A percentile compares a stretch with the other conserved stretches of the same genome.
phyloP scores from a whole-genome alignment of 306 rosid genomes.

The Argentina anserina region DNA sequence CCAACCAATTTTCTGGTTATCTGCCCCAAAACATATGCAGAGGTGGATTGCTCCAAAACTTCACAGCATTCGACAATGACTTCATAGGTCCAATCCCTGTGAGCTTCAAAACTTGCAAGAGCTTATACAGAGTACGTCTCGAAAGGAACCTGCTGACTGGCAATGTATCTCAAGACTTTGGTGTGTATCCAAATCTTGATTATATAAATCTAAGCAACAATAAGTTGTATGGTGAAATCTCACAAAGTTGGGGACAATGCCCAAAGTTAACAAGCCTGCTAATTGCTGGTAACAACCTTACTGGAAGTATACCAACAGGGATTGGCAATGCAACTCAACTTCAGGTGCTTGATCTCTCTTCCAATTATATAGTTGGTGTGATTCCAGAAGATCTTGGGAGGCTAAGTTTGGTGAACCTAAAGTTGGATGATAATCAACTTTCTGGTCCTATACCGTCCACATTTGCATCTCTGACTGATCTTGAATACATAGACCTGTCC shows the following conservation, averaged over 20 bases:
- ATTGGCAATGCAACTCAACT: background rate
- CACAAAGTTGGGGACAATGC: conserved; percentile 2
- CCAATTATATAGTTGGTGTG: background rate
- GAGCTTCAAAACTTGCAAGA: conserved; percentile 10
- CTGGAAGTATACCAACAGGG: background rate
- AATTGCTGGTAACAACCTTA: background rate
- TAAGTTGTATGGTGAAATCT: conserved; percentile 8
- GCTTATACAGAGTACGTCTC: conserved; percentile 1
- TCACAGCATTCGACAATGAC: background rate
- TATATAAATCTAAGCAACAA: background rate
- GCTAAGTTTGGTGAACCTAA: background rate
- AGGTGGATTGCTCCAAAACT: background rate
- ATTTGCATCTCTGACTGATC: background rate
- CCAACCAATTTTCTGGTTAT: conserved; percentile 8
- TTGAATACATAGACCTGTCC: conserved; percentile 10
- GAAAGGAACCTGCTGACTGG: background rate
- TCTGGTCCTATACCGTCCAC: conserved; percentile 2
- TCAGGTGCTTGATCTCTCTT: background rate
- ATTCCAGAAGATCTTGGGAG: conserved; percentile 11
- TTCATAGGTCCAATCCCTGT: conserved; percentile 11
- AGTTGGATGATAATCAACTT: conserved; percentile 1
- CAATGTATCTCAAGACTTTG: conserved; percentile 14
- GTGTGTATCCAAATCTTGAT: conserved; percentile 9
- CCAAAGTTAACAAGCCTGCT: background rate
- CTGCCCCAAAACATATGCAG: conserved; percentile 2